These are phyloP conservation scores for Trypanosoma brucei DNA, from an alignment of 208 protist genomes.

Conservation along the genomic window DNA sequence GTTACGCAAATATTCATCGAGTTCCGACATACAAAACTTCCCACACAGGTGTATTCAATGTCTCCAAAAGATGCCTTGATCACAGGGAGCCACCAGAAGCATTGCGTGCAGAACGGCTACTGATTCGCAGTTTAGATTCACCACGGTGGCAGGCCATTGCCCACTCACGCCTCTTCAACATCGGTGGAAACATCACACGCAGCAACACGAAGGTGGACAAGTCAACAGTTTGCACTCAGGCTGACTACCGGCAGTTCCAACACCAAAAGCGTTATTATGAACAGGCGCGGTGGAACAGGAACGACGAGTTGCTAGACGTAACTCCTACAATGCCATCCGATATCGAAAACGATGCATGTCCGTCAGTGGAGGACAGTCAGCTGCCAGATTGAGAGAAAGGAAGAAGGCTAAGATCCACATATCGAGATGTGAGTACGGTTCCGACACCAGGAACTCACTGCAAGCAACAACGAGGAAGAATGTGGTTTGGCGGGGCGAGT, in stretches of 20 bases:
- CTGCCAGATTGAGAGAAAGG: not conserved
- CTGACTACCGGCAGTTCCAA: not conserved
- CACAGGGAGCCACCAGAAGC: constrained; percentile 9
- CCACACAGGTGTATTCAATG: constrained; percentile 7
- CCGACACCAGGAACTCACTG: not conserved
- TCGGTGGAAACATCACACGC: not conserved
- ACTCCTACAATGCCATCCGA: constrained; percentile 18
- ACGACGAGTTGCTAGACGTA: not conserved
- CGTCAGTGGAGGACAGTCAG: constrained; percentile 18
- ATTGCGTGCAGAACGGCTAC: constrained; percentile 12
- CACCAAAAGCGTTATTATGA: not conserved
- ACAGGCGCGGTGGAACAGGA: not conserved
- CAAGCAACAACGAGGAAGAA: too few species aligned
- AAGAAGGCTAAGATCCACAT: not conserved
- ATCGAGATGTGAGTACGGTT: not conserved
- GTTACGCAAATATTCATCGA: too few species aligned
- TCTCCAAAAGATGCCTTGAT: not conserved
- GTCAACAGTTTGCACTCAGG: too few species aligned
- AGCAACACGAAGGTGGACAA: not conserved
- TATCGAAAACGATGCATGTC: constrained; percentile 19
- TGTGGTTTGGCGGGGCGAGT: too few species aligned
- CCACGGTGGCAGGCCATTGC: constrained; percentile 13
- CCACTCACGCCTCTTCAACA: constrained; percentile 16
- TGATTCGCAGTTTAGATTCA: constrained; percentile 10
- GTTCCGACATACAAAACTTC: not conserved